Percentiles rank a stretch among this genome's conserved stretches.
These are phyloP conservation scores for Daedalea quercina DNA, from an alignment of 768 basidiomycete genomes.

Conservation along the genomic window DNA sequence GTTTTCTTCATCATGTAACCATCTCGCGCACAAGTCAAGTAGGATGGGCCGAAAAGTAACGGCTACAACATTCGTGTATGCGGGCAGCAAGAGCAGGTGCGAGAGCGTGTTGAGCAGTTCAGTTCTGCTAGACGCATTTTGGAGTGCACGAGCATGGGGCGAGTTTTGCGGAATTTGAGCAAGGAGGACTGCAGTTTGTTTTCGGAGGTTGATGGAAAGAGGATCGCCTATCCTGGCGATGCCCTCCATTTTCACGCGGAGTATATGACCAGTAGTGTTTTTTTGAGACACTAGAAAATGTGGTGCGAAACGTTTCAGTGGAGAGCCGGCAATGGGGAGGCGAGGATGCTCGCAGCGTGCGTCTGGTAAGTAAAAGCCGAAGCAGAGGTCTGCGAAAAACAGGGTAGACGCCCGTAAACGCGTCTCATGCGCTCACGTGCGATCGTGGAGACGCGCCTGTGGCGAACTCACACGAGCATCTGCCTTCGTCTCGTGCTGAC, in stretches of 20 bases:
- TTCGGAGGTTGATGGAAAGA: conserved; percentile 48
- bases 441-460: no score
- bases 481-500: no score
- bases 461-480: no score
- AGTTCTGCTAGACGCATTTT: conserved; percentile 30
- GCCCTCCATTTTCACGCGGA: conserved; percentile 1
- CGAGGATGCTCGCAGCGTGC: no score
- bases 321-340: no score
- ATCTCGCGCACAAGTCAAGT: conserved; percentile 74
- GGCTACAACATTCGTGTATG: conserved; percentile 58
- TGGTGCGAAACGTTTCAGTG: no score
- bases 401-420: no score
- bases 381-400: no score
- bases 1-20: conserved; percentile 54
- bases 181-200: conserved; percentile 45
- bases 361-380: no score
- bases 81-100: conserved; percentile 48
- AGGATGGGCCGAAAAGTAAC: conserved; percentile 69
- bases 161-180: conserved; percentile 37
- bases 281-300: no score
- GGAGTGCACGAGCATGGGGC: conserved; percentile 30
- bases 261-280: background rate
- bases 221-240: conserved; percentile 33
- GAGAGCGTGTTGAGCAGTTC: conserved; percentile 53
- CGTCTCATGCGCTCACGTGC: no score